phyloP scores from a whole-genome alignment of 805 yeast genomes.

The Zygosaccharomyces kombuchaensis region DNA sequence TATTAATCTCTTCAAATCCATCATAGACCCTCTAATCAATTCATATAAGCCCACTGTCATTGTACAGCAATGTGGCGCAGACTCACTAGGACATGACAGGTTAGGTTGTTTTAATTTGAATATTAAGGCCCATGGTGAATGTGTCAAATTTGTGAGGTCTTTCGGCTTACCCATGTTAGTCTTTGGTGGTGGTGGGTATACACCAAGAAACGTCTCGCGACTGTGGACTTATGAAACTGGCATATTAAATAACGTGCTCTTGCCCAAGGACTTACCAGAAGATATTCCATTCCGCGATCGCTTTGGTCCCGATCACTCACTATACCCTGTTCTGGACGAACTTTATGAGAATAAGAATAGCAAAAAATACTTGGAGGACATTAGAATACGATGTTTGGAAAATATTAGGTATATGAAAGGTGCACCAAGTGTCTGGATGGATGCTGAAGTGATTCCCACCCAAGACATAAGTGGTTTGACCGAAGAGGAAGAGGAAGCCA shows the following conservation, averaged over 20 bases:
- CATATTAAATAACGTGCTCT: conserved; percentile 69
- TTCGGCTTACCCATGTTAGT: conserved; percentile 90
- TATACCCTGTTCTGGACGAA: conserved; percentile 81
- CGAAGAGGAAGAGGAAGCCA: conserved; percentile 39
- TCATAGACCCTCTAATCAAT: conserved; percentile 83
- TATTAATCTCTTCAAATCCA: conserved; percentile 48
- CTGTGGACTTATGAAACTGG: conserved; percentile 95
- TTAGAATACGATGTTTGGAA: conserved; percentile 71
- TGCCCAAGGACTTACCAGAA: conserved; percentile 73
- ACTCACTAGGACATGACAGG: conserved; percentile 91
- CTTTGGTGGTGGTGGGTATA: conserved; percentile 97
- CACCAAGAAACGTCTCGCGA: conserved; percentile 94
- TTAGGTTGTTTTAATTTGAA: conserved; percentile 93
- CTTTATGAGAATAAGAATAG: conserved; percentile 82
- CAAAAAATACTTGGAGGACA: conserved; percentile 74
- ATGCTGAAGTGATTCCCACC: conserved; percentile 73
- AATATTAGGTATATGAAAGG: conserved; percentile 76
- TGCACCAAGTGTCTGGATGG: conserved; percentile 93
- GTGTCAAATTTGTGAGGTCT: conserved; percentile 80
- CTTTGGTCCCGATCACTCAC: conserved; percentile 86
- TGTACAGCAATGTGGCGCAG: conserved; percentile 98
- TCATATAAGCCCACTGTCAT: conserved; percentile 92
- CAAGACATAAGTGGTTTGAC: conserved; percentile 41
- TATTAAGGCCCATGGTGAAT: conserved; percentile 93
- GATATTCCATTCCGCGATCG: conserved; percentile 71